Evolutionary conservation across 768 basidiomycete genomes (phyloP).

Genomic region (Boletus eberwhitei): DNA sequence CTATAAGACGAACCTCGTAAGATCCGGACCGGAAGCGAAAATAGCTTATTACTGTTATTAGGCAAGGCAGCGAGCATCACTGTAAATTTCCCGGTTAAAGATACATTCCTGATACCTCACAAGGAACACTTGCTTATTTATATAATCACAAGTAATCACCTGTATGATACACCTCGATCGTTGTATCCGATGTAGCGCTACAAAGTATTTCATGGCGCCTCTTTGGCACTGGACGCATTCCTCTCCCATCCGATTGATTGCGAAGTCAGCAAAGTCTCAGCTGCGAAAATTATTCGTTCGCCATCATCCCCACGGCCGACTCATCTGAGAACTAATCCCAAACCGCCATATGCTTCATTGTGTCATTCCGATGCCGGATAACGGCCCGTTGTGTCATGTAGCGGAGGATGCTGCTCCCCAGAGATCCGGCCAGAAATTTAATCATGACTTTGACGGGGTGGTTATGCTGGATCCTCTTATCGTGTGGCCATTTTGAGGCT

Average conservation of each 20-base stretch:
- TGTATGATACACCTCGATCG: conserved; percentile 14
- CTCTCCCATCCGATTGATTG: neutral
- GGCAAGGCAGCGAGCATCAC: neutral
- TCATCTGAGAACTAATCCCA: neutral
- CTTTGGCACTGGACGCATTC: neutral
- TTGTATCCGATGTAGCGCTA: conserved; percentile 14
- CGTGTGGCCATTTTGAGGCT: neutral
- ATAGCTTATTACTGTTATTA: neutral
- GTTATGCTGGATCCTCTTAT: neutral
- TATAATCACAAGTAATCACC: neutral
- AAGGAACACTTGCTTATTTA: neutral
- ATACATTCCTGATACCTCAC: conserved; percentile 9
- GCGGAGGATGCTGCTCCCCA: neutral
- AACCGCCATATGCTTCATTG: neutral
- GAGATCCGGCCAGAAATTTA: neutral
- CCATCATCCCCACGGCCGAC: neutral
- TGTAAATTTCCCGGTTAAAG: no score
- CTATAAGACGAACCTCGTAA: conserved; percentile 34
- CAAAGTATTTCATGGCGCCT: neutral
- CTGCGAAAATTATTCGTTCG: neutral
- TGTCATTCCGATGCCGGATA: neutral
- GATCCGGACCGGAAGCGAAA: neutral
- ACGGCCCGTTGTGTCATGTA: neutral
- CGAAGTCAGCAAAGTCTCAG: no score
- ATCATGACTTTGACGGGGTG: neutral